Conservation (phyloP, 1,284 basidiomycete species). For the Schizopora paradoxa region DNA sequence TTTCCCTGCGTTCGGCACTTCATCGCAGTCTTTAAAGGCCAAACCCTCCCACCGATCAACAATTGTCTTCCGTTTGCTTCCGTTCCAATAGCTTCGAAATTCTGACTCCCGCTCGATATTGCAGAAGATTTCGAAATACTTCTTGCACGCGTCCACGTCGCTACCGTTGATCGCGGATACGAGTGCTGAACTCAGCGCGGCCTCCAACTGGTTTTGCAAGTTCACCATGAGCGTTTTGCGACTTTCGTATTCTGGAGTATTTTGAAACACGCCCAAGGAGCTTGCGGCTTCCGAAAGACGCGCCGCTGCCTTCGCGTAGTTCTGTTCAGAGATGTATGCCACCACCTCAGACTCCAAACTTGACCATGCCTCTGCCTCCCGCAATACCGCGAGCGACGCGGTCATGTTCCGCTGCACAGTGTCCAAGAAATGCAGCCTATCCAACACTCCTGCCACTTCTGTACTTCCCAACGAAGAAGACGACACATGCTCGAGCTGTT, state of each 20-base stretch:
- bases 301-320: conserved; percentile 82
- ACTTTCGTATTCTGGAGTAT: conserved; percentile 83
- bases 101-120: conserved; percentile 87
- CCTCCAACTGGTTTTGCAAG: conserved; percentile 91
- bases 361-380: conserved; percentile 92
- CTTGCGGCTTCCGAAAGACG: conserved; percentile 81
- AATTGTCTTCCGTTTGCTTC: conserved; percentile 62
- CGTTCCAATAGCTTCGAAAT: conserved; percentile 91
- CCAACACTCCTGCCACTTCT: conserved; percentile 58
- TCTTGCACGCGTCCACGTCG: conserved; percentile 67
- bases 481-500: conserved; percentile 45
- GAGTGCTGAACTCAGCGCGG: conserved; percentile 79
- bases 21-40: conserved; percentile 45
- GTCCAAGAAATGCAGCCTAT: conserved; percentile 74
- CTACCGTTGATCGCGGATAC: conserved; percentile 75
- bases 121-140: conserved; percentile 81
- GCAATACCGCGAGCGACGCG: conserved; percentile 75
- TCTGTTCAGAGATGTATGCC: conserved; percentile 69
- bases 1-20: conserved; percentile 24
- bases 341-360: conserved; percentile 89
- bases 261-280: conserved; percentile 87
- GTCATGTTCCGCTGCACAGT: conserved; percentile 83
- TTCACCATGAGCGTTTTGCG: conserved; percentile 80
- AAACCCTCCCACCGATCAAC: conserved; percentile 65
- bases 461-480: conserved; percentile 45